Evolutionary conservation across 2,329 filamentous ascomycete genomes (phyloP), one percentile per base, ranked within the genome.

Genomic region (Microcyclosporella mali): DNA sequence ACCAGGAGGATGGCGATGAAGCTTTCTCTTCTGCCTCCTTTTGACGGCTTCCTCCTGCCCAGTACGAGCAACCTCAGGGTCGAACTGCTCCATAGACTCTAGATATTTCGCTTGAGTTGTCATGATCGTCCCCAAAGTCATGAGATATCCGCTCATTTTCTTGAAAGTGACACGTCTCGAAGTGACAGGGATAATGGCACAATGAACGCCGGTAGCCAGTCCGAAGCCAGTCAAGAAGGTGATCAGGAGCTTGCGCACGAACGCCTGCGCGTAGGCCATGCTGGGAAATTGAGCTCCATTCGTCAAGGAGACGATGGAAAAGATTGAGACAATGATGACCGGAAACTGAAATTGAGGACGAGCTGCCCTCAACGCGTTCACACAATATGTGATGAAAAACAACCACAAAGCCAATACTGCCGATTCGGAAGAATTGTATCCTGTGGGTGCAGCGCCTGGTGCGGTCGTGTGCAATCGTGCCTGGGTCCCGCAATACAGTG

Each of bases 361-460:
- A 51, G 79, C 81, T 3, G 82, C 81, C 37, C 82, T 75, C 33
- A 85, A 52, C 1, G 75, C 66, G 58, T 87, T 87, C 45, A 78
- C 71, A 12, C 82, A 55, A 67, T 80, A 88, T 31, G 85, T 83
- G 56, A 81, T 78, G 47, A 79, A 74, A 61, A 87, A 82, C 2
- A 88, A 70, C 81, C 81, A 88, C 3, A 87, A 68, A 0, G 67
- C 84, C 46, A 77, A 78, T 0, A 88, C 83, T 0, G 76, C 82
- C 1, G 79, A 77, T 37, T 85, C 81, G n/a, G 81, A 84, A 1
- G 83, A 79, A 57, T 86, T 88, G 66, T 88, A 88, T 3, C 33
- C 47, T n/a, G 52, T 53, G 6, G 56, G 58, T 39, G 52, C 48
- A 16, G 45, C 47, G 30, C 50, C 60, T 17, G 58, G 55, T 19